phyloP scores from a whole-genome alignment of 768 basidiomycete species.

The Lenzites betulinus region DNA sequence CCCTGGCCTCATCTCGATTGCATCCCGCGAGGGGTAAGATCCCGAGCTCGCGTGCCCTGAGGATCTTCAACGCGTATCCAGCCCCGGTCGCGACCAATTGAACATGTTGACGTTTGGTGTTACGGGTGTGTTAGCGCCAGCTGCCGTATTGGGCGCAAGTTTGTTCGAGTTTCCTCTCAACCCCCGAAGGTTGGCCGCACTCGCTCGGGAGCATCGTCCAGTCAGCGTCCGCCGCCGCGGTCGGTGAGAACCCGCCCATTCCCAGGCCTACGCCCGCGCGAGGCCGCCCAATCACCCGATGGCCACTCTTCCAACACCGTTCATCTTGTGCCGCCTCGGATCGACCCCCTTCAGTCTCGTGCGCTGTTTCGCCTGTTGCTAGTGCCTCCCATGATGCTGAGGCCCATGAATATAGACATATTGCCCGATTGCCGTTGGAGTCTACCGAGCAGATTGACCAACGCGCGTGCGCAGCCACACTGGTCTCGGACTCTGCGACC shows the following conservation, averaged over 20 bases:
- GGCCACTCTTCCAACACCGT: not conserved
- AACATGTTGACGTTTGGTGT: slow-evolving; percentile 10
- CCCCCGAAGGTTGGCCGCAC: not conserved
- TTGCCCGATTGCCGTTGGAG: slow-evolving; percentile 1
- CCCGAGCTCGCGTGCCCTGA: slow-evolving; percentile 5
- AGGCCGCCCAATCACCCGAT: not conserved
- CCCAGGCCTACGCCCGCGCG: not conserved
- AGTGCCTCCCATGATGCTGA: not conserved
- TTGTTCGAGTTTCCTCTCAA: slow-evolving; percentile 6
- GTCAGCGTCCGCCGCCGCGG: not conserved
- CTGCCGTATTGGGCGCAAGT: not conserved
- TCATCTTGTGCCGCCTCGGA: not conserved
- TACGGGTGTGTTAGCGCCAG: not conserved
- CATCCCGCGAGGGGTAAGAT: slow-evolving; percentile 7
- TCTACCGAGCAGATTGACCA: not conserved
- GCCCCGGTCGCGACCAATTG: not conserved
- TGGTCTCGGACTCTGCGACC: slow-evolving; percentile 6
- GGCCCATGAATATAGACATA: not conserved
- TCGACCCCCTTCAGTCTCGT: not conserved
- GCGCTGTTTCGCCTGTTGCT: not conserved
- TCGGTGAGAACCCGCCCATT: not conserved
- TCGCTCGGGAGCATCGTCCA: not conserved
- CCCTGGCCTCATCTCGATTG: slow-evolving; percentile 11
- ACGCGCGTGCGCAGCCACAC: not conserved
- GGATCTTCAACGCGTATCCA: not conserved